phyloP scores from a whole-genome alignment of 129 eudicot species.

The Calendula officinalis region DNA sequence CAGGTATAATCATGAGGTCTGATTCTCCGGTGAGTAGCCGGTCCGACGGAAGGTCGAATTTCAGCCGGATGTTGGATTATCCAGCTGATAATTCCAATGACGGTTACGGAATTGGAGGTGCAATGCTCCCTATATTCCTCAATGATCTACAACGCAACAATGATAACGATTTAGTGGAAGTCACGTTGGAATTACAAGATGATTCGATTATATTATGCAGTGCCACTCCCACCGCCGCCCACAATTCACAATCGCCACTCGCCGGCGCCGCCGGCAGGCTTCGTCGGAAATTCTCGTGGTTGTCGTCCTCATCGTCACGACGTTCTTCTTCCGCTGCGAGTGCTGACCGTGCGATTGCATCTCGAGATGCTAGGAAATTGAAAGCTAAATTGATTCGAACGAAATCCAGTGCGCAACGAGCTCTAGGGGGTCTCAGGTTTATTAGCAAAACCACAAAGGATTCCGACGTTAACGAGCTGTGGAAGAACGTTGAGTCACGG shows the following conservation, averaged over 20 bases:
- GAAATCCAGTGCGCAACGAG: constrained; percentile 82
- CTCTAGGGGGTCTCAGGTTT: constrained; percentile 77
- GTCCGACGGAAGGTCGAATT: constrained; percentile 39
- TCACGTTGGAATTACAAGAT: constrained; percentile 66
- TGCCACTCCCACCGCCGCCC: constrained; percentile 49
- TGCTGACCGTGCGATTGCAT: constrained; percentile 32
- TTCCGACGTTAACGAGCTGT: constrained; percentile 41
- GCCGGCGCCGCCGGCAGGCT: constrained; percentile 28
- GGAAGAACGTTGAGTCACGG: constrained; percentile 75
- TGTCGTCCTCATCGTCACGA: constrained; percentile 47
- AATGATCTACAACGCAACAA: constrained; percentile 52
- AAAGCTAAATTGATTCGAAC: constrained; percentile 56
- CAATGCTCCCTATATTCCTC: constrained; percentile 90
- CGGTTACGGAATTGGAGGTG: constrained; percentile 45
- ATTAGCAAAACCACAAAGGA: constrained; percentile 60
- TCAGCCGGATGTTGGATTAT: constrained; percentile 48
- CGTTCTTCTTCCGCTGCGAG: constrained; percentile 48
- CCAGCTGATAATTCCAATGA: constrained; percentile 38
- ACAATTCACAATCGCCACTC: constrained; percentile 4
- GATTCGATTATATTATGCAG: constrained; percentile 53
- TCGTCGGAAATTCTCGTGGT: constrained; percentile 57
- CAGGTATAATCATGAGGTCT: constrained; percentile 24
- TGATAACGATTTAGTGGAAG: constrained; percentile 63
- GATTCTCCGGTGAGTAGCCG: constrained; percentile 37
- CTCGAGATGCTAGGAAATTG: constrained; percentile 62